Conservation (phyloP, 495 filamentous ascomycete species). For the Xylaria curta region DNA sequence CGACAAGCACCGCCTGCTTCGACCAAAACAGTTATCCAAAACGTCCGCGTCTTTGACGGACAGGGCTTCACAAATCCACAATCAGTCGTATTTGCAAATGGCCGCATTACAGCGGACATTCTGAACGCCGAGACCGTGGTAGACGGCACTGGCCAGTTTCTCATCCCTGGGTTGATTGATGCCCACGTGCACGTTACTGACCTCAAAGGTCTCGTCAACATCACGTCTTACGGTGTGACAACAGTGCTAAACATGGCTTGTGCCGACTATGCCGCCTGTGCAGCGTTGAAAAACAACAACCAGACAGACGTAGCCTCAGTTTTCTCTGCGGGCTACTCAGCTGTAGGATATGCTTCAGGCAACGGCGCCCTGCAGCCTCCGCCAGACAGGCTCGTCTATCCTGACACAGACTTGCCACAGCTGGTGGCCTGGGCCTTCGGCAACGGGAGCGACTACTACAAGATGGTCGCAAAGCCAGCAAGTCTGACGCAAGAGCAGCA, state of each 20-base stretch:
- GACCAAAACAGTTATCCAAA: conserved; percentile 34
- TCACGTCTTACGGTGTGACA: conserved; percentile 46
- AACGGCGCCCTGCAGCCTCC: conserved; percentile 33
- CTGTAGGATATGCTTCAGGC: conserved; percentile 30
- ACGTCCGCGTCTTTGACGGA: conserved; percentile 37
- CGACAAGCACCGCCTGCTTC: conserved; percentile 9
- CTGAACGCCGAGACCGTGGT: conserved; percentile 29
- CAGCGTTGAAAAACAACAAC: conserved; percentile 32
- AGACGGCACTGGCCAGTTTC: conserved; percentile 39
- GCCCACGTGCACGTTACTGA: conserved; percentile 38
- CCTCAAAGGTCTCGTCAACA: conserved; percentile 32
- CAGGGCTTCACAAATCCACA: conserved; percentile 24
- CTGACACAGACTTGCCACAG: conserved; percentile 37
- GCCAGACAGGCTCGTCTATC: conserved; percentile 32
- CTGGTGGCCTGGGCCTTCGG: conserved; percentile 44
- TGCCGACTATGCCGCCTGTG: conserved; percentile 35
- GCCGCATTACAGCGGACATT: conserved; percentile 28
- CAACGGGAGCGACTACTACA: conserved; percentile 50
- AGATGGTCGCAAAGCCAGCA: conserved; percentile 45
- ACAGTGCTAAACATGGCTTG: conserved; percentile 47
- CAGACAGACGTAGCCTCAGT: conserved; percentile 35
- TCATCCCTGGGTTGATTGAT: conserved; percentile 49
- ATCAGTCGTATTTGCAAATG: conserved; percentile 30
- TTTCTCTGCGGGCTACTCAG: conserved; percentile 38
- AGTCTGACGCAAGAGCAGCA: conserved; percentile 41